phyloP scores from a whole-genome alignment of 371 early-diverging fungal genomes.

The Haplosporangium sp. region DNA sequence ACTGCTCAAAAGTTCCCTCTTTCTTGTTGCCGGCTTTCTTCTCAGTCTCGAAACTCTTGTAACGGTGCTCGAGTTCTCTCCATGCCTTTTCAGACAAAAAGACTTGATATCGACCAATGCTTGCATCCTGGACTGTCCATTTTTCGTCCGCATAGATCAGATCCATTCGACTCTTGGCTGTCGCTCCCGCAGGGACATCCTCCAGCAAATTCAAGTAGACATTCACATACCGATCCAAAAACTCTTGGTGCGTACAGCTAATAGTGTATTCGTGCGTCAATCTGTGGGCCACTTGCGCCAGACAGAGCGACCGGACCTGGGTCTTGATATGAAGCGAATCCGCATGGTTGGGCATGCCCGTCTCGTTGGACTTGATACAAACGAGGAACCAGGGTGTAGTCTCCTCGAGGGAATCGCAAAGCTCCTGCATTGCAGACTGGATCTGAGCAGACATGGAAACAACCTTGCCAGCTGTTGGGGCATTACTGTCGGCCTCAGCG shows the following conservation, averaged over 20 bases:
- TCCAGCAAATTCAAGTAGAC: conserved; percentile 60
- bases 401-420: conserved; percentile 82
- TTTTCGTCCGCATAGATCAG: conserved; percentile 27
- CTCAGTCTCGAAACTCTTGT: conserved; percentile 47
- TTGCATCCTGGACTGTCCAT: conserved; percentile 76
- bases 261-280: conserved; percentile 73
- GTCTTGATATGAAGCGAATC: conserved; percentile 68
- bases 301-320: conserved; percentile 73
- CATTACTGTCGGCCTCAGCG: neutral
- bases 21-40: conserved; percentile 49
- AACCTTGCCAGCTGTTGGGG: conserved; percentile 55
- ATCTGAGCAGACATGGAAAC: conserved; percentile 75
- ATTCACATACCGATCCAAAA: conserved; percentile 76
- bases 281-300: conserved; percentile 74
- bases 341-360: conserved; percentile 65
- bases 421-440: conserved; percentile 79
- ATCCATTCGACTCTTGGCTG: conserved; percentile 38
- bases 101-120: conserved; percentile 73
- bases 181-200: conserved; percentile 42
- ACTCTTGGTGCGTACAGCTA: conserved; percentile 72
- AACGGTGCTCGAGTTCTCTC: conserved; percentile 63
- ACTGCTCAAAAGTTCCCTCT: conserved; percentile 21
- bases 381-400: conserved; percentile 90
- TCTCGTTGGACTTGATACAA: conserved; percentile 84
- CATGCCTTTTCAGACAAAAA: conserved; percentile 77